Evolutionary conservation across 768 basidiomycete genomes (phyloP), one percentile per base, ranked within the genome.

Genomic region (Lactarius deliciosus): DNA sequence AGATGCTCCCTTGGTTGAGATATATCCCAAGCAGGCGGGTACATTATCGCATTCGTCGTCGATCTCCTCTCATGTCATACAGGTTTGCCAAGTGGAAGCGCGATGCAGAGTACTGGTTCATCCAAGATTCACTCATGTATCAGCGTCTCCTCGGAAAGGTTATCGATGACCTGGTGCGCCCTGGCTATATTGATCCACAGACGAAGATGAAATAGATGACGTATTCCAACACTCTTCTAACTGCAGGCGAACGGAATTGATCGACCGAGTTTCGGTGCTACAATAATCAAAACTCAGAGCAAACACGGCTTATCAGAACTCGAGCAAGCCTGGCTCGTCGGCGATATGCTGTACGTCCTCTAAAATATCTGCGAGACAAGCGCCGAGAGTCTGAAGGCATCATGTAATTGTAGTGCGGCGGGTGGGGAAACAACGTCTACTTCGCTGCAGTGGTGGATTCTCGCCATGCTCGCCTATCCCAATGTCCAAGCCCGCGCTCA

Each of bases 381-480:
- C 3, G 13, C n/a, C 11, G 22, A 58, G 34, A 8, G 32, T 34
- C 30, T 34, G 30, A 56, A n/a, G 28, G 30, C 20, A n/a, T 20
- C 11, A 43, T 20, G 18, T 22, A 25, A 18, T 16, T 16, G n/a
- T 22, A 57, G 50, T 16, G 20, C 53, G 5, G 59, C 50, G 1
- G 59, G 40, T 6, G 41, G 5, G 1, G 63, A 64, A 34, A 38
- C 61, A 34, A 68, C 55, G 22, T 43, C 62, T 16, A 34, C 75
- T 5, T 69, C 75, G 1, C 57, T 80, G 1, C 66, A 70, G 13
- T 67, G 74, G 2, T 79, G 82, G 68, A 64, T 82, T 55, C 73
- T 81, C 22, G 77, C 77, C 1, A 78, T 83, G 78, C 72, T 77
- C 5, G 69, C 75, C 10, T 69, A 80, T 65, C 81, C 81, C 2